Conservation (phyloP, 1,284 basidiomycete species). For the Leccinum subspadiceum region DNA sequence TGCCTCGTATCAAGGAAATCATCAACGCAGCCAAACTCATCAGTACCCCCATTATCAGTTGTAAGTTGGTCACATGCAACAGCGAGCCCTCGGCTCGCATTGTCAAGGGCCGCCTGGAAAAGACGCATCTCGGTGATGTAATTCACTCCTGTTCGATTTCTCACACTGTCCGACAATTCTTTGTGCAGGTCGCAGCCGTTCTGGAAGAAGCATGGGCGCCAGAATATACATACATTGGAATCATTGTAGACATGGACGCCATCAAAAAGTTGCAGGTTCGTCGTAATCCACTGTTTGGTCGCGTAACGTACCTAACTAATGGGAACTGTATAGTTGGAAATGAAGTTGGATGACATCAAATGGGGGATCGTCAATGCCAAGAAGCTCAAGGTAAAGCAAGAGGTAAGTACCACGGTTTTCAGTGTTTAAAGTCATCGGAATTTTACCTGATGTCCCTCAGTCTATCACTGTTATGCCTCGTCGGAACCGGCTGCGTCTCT, state of each 20-base stretch:
- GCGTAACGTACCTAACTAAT: not conserved
- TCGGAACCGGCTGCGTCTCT: conserved; percentile 83
- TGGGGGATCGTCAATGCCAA: conserved; percentile 85
- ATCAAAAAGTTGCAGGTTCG: conserved; percentile 86
- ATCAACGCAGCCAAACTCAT: conserved; percentile 98
- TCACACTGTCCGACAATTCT: not conserved
- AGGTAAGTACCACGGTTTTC: conserved; percentile 45
- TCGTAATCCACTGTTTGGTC: conserved; percentile 7
- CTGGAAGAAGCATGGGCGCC: conserved; percentile 97
- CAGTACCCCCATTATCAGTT: conserved; percentile 98
- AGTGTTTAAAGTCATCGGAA: not conserved
- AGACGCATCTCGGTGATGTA: conserved; percentile 93
- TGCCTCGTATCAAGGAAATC: conserved; percentile 99
- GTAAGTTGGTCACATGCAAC: conserved; percentile 82
- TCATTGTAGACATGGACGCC: conserved; percentile 90
- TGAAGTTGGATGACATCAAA: conserved; percentile 92
- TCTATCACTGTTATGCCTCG: conserved; percentile 72
- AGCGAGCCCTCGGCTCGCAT: conserved; percentile 93
- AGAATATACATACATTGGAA: conserved; percentile 89
- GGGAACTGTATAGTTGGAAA: conserved; percentile 65
- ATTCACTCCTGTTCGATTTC: not conserved
- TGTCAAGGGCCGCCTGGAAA: conserved; percentile 95
- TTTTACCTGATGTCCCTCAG: conserved; percentile 34
- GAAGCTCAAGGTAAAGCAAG: conserved; percentile 92
- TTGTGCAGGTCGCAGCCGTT: conserved; percentile 76